Conservation (phyloP, 768 basidiomycete genomes). For the Macrolepiota fuliginosa region DNA sequence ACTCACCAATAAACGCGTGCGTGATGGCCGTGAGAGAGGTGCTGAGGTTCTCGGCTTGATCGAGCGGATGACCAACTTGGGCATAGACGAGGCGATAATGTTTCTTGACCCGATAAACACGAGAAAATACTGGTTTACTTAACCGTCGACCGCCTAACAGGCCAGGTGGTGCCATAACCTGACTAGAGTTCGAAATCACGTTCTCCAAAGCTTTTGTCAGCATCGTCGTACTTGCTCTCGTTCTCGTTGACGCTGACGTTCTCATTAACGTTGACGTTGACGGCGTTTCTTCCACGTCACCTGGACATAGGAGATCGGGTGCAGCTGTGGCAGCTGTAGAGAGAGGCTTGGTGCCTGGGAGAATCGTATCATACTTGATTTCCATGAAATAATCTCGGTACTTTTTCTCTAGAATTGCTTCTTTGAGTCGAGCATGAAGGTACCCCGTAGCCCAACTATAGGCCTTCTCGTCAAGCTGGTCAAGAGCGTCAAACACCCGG, state of each 20-base stretch:
- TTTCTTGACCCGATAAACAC: background rate
- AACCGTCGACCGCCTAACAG: background rate
- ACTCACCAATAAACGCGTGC: background rate
- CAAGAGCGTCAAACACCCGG: slow-evolving; percentile 10
- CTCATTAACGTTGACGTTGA: too few relatives aligned
- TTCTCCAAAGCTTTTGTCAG: background rate
- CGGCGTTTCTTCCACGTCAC: too few relatives aligned
- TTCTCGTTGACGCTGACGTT: too few relatives aligned
- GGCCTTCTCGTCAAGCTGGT: too few relatives aligned
- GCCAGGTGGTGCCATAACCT: background rate
- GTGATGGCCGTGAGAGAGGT: background rate
- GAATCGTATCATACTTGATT: too few relatives aligned
- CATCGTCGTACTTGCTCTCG: background rate
- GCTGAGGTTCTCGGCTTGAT: slow-evolving; percentile 28
- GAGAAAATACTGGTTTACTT: background rate
- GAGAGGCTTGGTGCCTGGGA: too few relatives aligned
- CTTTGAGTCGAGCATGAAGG: background rate
- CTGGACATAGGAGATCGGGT: background rate
- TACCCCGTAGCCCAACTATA: background rate
- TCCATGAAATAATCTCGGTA: too few relatives aligned
- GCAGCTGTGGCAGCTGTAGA: too few relatives aligned
- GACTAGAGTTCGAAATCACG: background rate
- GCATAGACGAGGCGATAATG: background rate
- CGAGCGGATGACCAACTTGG: slow-evolving; percentile 2
- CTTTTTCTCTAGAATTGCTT: background rate